These are phyloP conservation scores for Chenopodium berlandieri DNA, from an alignment of 148 eudicot species.

Conservation along the genomic window DNA sequence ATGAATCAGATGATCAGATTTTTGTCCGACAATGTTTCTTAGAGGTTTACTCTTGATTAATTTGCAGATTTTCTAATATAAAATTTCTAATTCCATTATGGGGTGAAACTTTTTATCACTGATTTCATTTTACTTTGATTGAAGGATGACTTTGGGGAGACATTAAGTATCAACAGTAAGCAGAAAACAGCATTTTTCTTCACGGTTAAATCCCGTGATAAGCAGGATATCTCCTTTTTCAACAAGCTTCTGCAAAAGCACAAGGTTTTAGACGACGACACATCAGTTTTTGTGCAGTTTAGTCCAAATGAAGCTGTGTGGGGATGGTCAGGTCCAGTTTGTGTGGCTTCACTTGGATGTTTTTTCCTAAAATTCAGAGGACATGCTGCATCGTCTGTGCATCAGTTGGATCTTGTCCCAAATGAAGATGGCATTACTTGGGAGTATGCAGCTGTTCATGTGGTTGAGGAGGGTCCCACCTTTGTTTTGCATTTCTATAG, in stretches of 20 bases:
- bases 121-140: slow-evolving; percentile 16
- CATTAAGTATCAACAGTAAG: slow-evolving; percentile 56
- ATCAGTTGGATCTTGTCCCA: slow-evolving; percentile 35
- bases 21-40: slow-evolving; percentile 66
- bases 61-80: slow-evolving; percentile 9
- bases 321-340: slow-evolving; percentile 96
- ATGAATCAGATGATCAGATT: slow-evolving; percentile 67
- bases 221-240: slow-evolving; percentile 47
- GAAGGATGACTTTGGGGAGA: slow-evolving; percentile 64
- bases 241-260: slow-evolving; percentile 78
- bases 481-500: slow-evolving; percentile 69
- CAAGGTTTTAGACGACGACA: slow-evolving; percentile 56
- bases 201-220: slow-evolving; percentile 38
- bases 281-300: slow-evolving; percentile 65
- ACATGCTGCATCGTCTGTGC: slow-evolving; percentile 31
- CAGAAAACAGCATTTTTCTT: slow-evolving; percentile 60
- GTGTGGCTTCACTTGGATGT: slow-evolving; percentile 89
- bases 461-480: slow-evolving; percentile 76
- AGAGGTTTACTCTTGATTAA: slow-evolving; percentile 52
- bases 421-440: slow-evolving; percentile 25
- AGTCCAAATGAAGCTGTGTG: slow-evolving; percentile 46
- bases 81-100: not conserved
- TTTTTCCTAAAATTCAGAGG: slow-evolving; percentile 82
- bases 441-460: slow-evolving; percentile 78
- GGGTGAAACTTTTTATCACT: not conserved